Percentiles rank a stretch among this genome's conserved stretches.
Evolutionary conservation across 2,329 filamentous ascomycete species (phyloP).

Genomic region (Blastomyces emzantsi): DNA sequence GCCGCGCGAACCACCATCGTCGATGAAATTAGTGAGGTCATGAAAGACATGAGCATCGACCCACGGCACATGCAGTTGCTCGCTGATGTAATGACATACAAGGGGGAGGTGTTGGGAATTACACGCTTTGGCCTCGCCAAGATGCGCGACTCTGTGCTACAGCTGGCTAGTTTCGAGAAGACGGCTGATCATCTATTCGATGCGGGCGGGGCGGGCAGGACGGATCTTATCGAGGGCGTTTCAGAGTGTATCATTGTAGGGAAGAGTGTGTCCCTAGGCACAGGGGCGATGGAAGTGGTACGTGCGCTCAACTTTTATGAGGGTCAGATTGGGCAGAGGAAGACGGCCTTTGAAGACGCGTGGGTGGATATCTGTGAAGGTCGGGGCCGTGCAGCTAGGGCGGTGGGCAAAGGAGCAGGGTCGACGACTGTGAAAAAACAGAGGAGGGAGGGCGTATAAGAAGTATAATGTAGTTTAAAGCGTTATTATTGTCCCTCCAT

Average conservation of each 20-base stretch:
- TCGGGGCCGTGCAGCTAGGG: conserved; percentile 15
- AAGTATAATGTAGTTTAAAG: background rate
- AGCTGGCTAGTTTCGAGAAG: conserved; percentile 95
- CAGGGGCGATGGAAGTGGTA: conserved; percentile 85
- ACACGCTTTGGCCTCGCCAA: conserved; percentile 93
- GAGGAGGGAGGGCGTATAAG: background rate
- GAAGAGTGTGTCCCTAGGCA: conserved; percentile 85
- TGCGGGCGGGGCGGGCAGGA: conserved; percentile 84
- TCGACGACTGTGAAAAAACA: background rate
- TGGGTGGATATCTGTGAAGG: conserved; percentile 30
- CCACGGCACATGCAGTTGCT: conserved; percentile 96
- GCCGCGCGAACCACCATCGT: conserved; percentile 85
- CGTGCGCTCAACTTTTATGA: conserved; percentile 60
- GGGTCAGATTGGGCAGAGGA: conserved; percentile 49
- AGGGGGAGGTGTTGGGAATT: conserved; percentile 92
- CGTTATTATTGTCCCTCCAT: background rate
- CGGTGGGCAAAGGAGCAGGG: conserved; percentile 10
- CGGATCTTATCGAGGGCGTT: conserved; percentile 85
- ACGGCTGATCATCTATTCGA: conserved; percentile 97
- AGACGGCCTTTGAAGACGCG: conserved; percentile 58
- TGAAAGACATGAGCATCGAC: conserved; percentile 92
- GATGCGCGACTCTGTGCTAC: conserved; percentile 89
- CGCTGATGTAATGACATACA: conserved; percentile 98
- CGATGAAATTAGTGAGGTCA: conserved; percentile 76
- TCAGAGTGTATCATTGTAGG: conserved; percentile 98